A percentile compares a stretch with the other conserved stretches of the same genome.
Evolutionary conservation across 768 basidiomycete genomes (phyloP).

Genomic region (Dioszegia crocea): DNA sequence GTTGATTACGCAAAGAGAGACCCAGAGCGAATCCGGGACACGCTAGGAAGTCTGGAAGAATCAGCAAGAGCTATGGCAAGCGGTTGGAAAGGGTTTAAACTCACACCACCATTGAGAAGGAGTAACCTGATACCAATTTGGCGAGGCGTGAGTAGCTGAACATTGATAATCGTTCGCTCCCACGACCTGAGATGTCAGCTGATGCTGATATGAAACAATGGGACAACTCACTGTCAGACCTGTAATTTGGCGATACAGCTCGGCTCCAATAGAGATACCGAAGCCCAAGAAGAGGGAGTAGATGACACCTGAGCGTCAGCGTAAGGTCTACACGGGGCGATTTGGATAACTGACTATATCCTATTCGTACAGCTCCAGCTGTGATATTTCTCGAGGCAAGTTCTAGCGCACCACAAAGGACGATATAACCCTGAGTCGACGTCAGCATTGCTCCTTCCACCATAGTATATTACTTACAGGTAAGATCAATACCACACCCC

Average conservation of each 20-base stretch:
- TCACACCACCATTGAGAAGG: conserved; percentile 70
- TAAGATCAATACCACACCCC: conserved; percentile 72
- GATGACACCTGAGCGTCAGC: conserved; percentile 49
- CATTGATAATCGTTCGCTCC: conserved; percentile 61
- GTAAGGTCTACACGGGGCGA: no score
- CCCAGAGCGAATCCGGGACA: conserved; percentile 50
- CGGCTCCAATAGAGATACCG: conserved; percentile 73
- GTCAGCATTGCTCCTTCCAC: background rate
- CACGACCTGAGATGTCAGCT: conserved; percentile 16
- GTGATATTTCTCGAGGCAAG: conserved; percentile 75
- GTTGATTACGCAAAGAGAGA: conserved; percentile 50
- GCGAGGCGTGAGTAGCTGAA: conserved; percentile 56
- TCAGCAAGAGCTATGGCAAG: background rate
- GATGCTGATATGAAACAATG: no score
- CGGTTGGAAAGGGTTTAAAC: conserved; percentile 24
- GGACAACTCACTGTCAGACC: conserved; percentile 21
- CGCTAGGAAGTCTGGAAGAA: conserved; percentile 47
- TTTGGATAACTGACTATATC: conserved; percentile 63
- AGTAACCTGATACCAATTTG: conserved; percentile 70
- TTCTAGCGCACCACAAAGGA: conserved; percentile 64
- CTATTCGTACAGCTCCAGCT: conserved; percentile 75
- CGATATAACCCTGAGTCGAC: conserved; percentile 45
- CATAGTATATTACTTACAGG: conserved; percentile 56
- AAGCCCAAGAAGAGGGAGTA: conserved; percentile 63
- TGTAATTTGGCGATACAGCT: conserved; percentile 62